Conservation (phyloP, 345 rosid genomes). For the Odontarrhena argentea region DNA sequence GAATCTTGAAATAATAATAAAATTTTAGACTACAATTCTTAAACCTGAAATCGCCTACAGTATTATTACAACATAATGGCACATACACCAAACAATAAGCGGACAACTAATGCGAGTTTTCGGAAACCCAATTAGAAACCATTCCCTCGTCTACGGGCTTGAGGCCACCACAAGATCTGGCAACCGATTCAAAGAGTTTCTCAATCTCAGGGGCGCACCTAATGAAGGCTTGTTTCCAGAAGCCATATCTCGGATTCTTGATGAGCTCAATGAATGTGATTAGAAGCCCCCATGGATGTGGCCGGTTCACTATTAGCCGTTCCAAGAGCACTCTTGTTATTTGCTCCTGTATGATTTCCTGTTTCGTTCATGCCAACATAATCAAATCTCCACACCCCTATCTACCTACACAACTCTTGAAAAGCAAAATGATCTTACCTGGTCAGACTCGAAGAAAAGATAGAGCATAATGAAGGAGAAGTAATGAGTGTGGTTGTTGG, state of each 20-base stretch:
- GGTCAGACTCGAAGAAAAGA: slow-evolving; percentile 78
- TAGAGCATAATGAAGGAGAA: slow-evolving; percentile 89
- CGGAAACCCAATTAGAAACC: slow-evolving; percentile 73
- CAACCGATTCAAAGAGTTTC: slow-evolving; percentile 80
- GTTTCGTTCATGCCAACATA: slow-evolving; percentile 18
- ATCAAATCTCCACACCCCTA: background rate
- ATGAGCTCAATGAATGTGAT: slow-evolving; percentile 98
- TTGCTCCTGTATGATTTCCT: slow-evolving; percentile 99
- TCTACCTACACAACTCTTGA: background rate
- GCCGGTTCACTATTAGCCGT: slow-evolving; percentile 88
- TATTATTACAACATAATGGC: slow-evolving; percentile 27
- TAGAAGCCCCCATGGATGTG: slow-evolving; percentile 99
- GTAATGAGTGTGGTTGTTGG: slow-evolving; percentile 97
- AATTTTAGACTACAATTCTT: no score
- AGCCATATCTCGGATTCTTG: slow-evolving; percentile 87
- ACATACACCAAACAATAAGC: background rate
- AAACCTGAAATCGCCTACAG: background rate
- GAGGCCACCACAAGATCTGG: slow-evolving; percentile 71
- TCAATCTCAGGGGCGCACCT: slow-evolving; percentile 93
- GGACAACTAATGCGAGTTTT: slow-evolving; percentile 47
- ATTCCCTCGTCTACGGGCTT: slow-evolving; percentile 81
- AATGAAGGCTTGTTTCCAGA: slow-evolving; percentile 78
- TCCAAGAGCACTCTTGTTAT: slow-evolving; percentile 93
- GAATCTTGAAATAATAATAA: no score
- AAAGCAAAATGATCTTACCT: slow-evolving; percentile 50